Evolutionary conservation across 2,329 filamentous ascomycete genomes (phyloP).

Genomic region (Claviceps citrina): DNA sequence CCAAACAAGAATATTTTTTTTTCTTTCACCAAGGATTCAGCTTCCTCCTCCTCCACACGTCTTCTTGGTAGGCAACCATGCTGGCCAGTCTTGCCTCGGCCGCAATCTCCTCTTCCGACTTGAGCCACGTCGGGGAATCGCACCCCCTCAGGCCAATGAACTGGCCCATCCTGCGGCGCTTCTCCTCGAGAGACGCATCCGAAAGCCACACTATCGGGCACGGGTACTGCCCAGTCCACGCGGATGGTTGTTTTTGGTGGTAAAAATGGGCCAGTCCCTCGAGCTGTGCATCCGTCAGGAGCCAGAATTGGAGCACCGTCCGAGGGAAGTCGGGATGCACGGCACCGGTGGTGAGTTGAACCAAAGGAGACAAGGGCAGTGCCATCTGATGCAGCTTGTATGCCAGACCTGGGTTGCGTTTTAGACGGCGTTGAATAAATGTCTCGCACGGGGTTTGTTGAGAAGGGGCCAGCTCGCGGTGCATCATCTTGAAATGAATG

Average conservation of each 20-base stretch:
- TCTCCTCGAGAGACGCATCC: slow-evolving; percentile 43
- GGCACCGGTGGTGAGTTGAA: slow-evolving; percentile 44
- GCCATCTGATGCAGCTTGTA: slow-evolving; percentile 51
- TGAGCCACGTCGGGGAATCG: slow-evolving; percentile 22
- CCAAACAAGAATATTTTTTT: too few relatives aligned
- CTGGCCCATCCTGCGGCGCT: slow-evolving; percentile 54
- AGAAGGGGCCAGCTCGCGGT: slow-evolving; percentile 17
- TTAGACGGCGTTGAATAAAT: slow-evolving; percentile 19
- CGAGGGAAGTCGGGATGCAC: slow-evolving; percentile 49
- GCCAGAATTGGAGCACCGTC: slow-evolving; percentile 56
- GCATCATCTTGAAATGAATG: slow-evolving; percentile 19
- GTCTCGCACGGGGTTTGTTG: slow-evolving; percentile 16
- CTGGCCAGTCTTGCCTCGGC: slow-evolving; percentile 26
- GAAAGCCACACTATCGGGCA: slow-evolving; percentile 49
- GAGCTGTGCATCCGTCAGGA: slow-evolving; percentile 55
- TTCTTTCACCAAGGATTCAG: slow-evolving; percentile 14
- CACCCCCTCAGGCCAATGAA: slow-evolving; percentile 57
- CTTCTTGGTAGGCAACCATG: slow-evolving; percentile 24
- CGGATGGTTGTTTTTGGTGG: slow-evolving; percentile 47
- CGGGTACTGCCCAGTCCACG: slow-evolving; percentile 46
- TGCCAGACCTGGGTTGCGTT: slow-evolving; percentile 35
- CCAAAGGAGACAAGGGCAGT: slow-evolving; percentile 49
- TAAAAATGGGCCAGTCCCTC: slow-evolving; percentile 58
- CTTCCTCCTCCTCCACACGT: slow-evolving; percentile 33
- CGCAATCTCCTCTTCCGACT: slow-evolving; percentile 33